Conservation (phyloP, 139 green algal genomes). For the Marvania coccoides region DNA sequence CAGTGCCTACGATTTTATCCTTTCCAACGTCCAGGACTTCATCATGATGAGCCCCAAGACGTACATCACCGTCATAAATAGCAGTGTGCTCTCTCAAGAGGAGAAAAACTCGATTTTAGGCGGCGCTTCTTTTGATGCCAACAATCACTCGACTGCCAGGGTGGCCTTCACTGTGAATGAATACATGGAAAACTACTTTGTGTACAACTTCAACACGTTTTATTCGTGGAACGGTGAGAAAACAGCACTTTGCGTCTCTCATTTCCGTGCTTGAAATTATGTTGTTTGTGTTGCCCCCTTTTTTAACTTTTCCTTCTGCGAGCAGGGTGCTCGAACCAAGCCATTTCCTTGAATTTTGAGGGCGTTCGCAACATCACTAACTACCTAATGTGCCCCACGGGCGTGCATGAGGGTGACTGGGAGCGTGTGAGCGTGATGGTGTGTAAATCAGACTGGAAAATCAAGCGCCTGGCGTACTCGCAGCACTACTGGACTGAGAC, state of each 20-base stretch:
- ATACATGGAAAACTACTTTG: background rate
- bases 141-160: background rate
- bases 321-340: constrained; percentile 23
- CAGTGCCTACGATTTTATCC: background rate
- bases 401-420: constrained; percentile 25
- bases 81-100: background rate
- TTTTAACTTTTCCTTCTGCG: background rate
- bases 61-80: constrained; percentile 8
- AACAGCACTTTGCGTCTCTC: too few relatives aligned
- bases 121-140: constrained; percentile 6
- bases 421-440: constrained; percentile 17
- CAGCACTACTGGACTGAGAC: constrained; percentile 28
- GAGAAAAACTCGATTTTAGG: background rate
- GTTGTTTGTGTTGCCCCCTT: background rate
- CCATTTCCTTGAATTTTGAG: constrained; percentile 2
- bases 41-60: background rate
- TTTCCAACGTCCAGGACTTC: background rate
- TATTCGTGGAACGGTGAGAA: background rate
- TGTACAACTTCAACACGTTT: constrained; percentile 19
- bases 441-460: constrained; percentile 2
- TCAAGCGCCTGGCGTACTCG: constrained; percentile 12
- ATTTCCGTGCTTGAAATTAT: background rate
- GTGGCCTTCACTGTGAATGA: background rate
- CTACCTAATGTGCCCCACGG: constrained; percentile 16
- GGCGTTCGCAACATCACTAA: background rate